phyloP scores from a whole-genome alignment of 2,329 filamentous ascomycete genomes.

The Nemania sp. region DNA sequence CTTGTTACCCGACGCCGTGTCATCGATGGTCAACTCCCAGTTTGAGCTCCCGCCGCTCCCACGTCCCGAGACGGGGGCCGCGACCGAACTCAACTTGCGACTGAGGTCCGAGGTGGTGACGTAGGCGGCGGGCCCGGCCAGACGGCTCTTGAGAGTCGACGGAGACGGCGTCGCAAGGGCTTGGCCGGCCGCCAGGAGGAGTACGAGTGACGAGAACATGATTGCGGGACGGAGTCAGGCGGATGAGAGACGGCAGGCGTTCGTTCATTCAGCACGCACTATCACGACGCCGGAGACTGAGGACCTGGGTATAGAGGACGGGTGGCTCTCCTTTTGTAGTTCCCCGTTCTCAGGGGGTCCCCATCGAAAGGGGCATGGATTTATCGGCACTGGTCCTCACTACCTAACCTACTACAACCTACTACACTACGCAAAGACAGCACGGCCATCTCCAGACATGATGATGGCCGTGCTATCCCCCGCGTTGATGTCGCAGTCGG shows the following conservation, averaged over 20 bases:
- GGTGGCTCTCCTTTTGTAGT: slow-evolving; percentile 12
- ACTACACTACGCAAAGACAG: too few species aligned
- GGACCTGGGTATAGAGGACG: neutral
- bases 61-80: slow-evolving; percentile 42
- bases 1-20: slow-evolving; percentile 45
- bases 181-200: slow-evolving; percentile 26
- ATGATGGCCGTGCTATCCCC: neutral
- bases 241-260: neutral
- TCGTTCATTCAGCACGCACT: neutral
- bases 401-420: too few species aligned
- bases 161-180: slow-evolving; percentile 21
- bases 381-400: too few species aligned
- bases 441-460: neutral
- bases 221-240: slow-evolving; percentile 8
- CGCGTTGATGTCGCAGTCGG: neutral
- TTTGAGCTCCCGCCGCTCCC: slow-evolving; percentile 42
- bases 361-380: too few species aligned
- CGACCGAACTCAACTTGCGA: slow-evolving; percentile 43
- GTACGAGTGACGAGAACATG: slow-evolving; percentile 26
- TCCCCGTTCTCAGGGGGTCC: neutral
- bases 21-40: slow-evolving; percentile 47
- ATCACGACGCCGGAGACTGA: neutral
- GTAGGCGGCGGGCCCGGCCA: slow-evolving; percentile 38
- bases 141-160: slow-evolving; percentile 17
- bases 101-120: slow-evolving; percentile 44